These are phyloP conservation scores for Tetrapisispora fleetii DNA, from an alignment of 805 yeast genomes.

Conservation along the genomic window DNA sequence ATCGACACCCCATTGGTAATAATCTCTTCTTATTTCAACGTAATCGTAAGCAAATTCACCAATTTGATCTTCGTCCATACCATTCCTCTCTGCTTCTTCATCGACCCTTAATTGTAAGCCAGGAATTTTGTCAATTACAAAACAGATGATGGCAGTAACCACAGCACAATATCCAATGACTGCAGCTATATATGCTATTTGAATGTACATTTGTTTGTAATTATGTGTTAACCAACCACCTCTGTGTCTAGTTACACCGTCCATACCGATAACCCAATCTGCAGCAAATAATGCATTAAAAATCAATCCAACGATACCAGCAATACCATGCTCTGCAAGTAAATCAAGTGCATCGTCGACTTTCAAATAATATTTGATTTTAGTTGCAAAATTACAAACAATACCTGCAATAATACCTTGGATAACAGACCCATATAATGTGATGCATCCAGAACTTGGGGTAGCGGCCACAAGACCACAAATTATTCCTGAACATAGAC, in stretches of 20 bases:
- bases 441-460: conserved; percentile 85
- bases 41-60: conserved; percentile 99
- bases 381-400: conserved; percentile 83
- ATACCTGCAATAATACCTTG: conserved; percentile 75
- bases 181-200: conserved; percentile 73
- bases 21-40: conserved; percentile 92
- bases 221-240: conserved; percentile 94
- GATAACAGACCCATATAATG: conserved; percentile 82
- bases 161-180: conserved; percentile 63
- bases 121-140: conserved; percentile 67
- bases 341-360: conserved; percentile 93
- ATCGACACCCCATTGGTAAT: conserved; percentile 40
- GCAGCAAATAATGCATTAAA: conserved; percentile 86
- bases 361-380: conserved; percentile 65
- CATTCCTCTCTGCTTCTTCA: conserved; percentile 77
- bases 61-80: conserved; percentile 93
- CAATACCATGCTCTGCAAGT: conserved; percentile 97
- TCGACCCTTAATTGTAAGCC: conserved; percentile 70
- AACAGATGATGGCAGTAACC: conserved; percentile 69
- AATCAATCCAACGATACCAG: conserved; percentile 84
- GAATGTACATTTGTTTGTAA: conserved; percentile 85
- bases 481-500: conserved; percentile 88
- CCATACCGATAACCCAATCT: conserved; percentile 81
- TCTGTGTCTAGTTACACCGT: conserved; percentile 68
- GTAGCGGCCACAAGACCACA: conserved; percentile 97